Conservation (phyloP, 164 flowering plant genomes). For the Chimonanthus praecox region DNA sequence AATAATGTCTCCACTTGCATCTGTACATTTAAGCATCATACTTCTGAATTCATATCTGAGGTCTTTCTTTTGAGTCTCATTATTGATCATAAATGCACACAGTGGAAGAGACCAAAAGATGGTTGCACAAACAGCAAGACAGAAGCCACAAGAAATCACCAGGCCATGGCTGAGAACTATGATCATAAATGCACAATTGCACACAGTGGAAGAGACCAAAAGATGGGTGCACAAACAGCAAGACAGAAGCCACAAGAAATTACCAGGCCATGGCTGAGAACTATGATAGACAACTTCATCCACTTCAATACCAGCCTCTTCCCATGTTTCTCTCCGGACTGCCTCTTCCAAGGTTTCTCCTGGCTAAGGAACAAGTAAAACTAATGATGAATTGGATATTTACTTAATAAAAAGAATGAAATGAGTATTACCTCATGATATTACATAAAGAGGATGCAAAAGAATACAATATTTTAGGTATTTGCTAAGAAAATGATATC, state of each 20-base stretch:
- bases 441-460: background rate
- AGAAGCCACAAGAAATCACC: conserved; percentile 38
- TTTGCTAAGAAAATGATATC: no score
- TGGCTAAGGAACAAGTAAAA: conserved; percentile 48
- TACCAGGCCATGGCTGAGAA: conserved; percentile 99
- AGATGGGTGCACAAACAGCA: background rate
- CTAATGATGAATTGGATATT: background rate
- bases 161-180: conserved; percentile 99
- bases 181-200: no score
- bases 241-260: conserved; percentile 8
- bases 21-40: no score
- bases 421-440: no score
- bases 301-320: conserved; percentile 96
- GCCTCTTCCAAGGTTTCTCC: conserved; percentile 99
- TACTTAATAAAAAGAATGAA: background rate
- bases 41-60: no score
- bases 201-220: background rate
- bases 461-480: background rate
- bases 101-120: background rate
- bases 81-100: no score
- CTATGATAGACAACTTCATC: conserved; percentile 91
- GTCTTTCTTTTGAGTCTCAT: no score
- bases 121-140: background rate
- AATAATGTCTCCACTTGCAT: no score
- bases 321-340: conserved; percentile 94